A percentile compares a stretch with the other conserved stretches of the same genome.
Evolutionary conservation across 306 rosid genomes (phyloP).

Genomic region (Astragalus membranaceus): DNA sequence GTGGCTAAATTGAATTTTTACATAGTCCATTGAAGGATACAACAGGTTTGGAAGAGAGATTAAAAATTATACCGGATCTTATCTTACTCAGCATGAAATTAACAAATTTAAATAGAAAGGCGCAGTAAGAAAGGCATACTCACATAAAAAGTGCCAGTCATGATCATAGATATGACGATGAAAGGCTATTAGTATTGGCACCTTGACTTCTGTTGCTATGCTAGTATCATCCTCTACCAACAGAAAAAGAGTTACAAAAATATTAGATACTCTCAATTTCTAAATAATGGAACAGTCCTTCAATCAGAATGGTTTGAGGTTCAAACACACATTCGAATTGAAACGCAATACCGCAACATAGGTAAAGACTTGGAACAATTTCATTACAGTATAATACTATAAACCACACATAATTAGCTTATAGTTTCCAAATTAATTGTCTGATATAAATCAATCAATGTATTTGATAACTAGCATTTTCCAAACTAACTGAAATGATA

Average conservation of each 20-base stretch:
- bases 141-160: slow-evolving; percentile 88
- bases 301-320: neutral
- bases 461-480: neutral
- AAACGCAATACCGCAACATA: neutral
- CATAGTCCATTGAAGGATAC: neutral
- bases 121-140: slow-evolving; percentile 24
- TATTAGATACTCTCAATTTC: neutral
- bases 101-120: neutral
- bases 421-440: neutral
- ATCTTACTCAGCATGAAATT: neutral
- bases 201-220: slow-evolving; percentile 63
- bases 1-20: neutral
- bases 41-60: neutral
- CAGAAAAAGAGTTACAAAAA: neutral
- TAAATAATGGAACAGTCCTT: neutral
- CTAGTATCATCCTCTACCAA: slow-evolving; percentile 96
- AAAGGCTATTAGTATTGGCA: slow-evolving; percentile 80
- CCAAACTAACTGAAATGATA: neutral
- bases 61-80: neutral
- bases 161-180: slow-evolving; percentile 66
- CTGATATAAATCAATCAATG: neutral
- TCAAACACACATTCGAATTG: neutral
- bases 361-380: neutral
- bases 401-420: neutral
- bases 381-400: neutral